phyloP scores from a whole-genome alignment of 352 stramenopile species.

The Pilasporangium apinafurcum region DNA sequence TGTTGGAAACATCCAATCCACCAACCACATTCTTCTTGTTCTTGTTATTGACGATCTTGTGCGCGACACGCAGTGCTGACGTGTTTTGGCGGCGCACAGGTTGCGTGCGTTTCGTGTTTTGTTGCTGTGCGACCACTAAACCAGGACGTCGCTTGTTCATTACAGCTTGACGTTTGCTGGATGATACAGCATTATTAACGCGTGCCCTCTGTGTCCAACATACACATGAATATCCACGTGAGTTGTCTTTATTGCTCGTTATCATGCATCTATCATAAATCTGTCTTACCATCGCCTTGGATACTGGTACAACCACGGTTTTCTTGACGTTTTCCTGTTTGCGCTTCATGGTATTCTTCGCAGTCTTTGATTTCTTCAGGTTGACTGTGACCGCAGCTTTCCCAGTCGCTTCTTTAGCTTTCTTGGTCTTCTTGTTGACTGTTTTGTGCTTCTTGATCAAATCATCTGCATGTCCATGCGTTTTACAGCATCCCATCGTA shows the following conservation, averaged over 20 bases:
- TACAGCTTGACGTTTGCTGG: slow-evolving; percentile 54
- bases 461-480: slow-evolving; percentile 31
- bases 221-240: not conserved
- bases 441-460: slow-evolving; percentile 33
- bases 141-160: slow-evolving; percentile 68
- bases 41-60: slow-evolving; percentile 12
- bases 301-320: slow-evolving; percentile 55
- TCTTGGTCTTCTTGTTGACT: slow-evolving; percentile 13
- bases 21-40: slow-evolving; percentile 16
- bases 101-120: slow-evolving; percentile 5
- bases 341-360: slow-evolving; percentile 17
- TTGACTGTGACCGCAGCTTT: not conserved
- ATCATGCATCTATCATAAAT: not conserved
- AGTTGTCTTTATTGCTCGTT: not conserved
- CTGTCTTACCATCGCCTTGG: slow-evolving; percentile 46
- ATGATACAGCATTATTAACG: slow-evolving; percentile 34
- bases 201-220: slow-evolving; percentile 20
- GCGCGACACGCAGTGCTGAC: slow-evolving; percentile 22
- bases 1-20: slow-evolving; percentile 69
- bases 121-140: slow-evolving; percentile 31
- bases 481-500: not conserved
- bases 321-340: slow-evolving; percentile 74
- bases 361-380: slow-evolving; percentile 8
- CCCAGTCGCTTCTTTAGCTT: slow-evolving; percentile 9
- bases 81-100: slow-evolving; percentile 36